phyloP scores from a whole-genome alignment of 805 yeast genomes.

The Jamesozyma lodderae region DNA sequence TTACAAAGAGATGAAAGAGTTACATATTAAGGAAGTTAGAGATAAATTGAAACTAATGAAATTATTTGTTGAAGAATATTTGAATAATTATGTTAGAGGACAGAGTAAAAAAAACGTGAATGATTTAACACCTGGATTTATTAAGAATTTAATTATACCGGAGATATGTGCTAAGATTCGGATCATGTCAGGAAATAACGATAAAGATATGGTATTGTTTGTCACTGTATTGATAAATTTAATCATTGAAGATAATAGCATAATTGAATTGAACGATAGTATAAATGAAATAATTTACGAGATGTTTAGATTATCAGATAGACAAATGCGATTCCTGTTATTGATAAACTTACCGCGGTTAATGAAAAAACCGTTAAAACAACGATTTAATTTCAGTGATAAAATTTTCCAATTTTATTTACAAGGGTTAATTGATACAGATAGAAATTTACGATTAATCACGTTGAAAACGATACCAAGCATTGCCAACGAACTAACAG shows the following conservation, averaged over 20 bases:
- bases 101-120: background rate
- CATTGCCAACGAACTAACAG: conserved; percentile 57
- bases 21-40: conserved; percentile 43
- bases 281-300: conserved; percentile 53
- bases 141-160: conserved; percentile 61
- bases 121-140: conserved; percentile 31
- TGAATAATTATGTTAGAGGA: conserved; percentile 15
- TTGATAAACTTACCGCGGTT: conserved; percentile 51
- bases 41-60: conserved; percentile 40
- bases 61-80: conserved; percentile 22
- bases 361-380: conserved; percentile 31
- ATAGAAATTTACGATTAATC: conserved; percentile 68
- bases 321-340: conserved; percentile 68
- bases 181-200: conserved; percentile 1
- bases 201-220: conserved; percentile 19
- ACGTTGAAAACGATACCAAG: conserved; percentile 51
- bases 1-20: conserved; percentile 44
- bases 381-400: conserved; percentile 45
- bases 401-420: conserved; percentile 58
- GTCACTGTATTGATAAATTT: conserved; percentile 25
- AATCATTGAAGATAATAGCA: conserved; percentile 32
- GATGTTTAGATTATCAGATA: conserved; percentile 58
- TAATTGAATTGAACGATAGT: conserved; percentile 5
- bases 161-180: conserved; percentile 36
- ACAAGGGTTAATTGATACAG: conserved; percentile 83